Evolutionary conservation across 2,329 filamentous ascomycete species (phyloP).

Genomic region (Byssothecium circinans): DNA sequence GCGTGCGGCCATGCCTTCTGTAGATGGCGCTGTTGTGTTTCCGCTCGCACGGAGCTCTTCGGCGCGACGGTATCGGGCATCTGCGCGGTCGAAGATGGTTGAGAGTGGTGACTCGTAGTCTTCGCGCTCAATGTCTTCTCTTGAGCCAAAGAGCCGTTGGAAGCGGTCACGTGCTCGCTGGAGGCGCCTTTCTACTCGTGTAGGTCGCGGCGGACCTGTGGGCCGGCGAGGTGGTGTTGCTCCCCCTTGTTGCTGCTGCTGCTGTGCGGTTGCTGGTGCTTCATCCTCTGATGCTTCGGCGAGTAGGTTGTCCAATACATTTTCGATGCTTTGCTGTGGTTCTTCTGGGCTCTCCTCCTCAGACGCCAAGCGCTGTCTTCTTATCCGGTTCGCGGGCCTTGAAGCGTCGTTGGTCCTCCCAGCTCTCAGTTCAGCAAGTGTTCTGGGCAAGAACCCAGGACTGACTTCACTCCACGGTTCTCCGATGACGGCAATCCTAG

Average conservation of each 20-base stretch:
- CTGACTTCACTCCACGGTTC: slow-evolving; percentile 51
- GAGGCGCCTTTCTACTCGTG: slow-evolving; percentile 17
- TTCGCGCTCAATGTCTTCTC: slow-evolving; percentile 51
- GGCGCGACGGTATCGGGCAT: slow-evolving; percentile 47
- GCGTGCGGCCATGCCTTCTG: slow-evolving; percentile 23
- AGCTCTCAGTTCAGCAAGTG: slow-evolving; percentile 48
- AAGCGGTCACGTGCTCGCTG: slow-evolving; percentile 33
- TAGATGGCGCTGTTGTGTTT: slow-evolving; percentile 20
- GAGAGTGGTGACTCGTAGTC: slow-evolving; percentile 54
- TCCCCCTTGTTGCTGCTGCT: background rate
- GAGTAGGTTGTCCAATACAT: slow-evolving; percentile 39
- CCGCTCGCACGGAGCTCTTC: slow-evolving; percentile 38
- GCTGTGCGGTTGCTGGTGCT: background rate
- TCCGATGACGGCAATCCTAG: slow-evolving; percentile 50
- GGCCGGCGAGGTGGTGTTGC: slow-evolving; percentile 3
- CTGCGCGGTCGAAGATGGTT: slow-evolving; percentile 51
- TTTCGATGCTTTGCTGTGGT: slow-evolving; percentile 36
- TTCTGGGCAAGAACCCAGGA: slow-evolving; percentile 51
- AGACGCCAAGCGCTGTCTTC: slow-evolving; percentile 22
- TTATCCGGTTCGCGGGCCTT: slow-evolving; percentile 33
- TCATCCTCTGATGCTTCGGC: slow-evolving; percentile 29
- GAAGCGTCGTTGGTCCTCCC: slow-evolving; percentile 32
- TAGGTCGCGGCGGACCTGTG: slow-evolving; percentile 14
- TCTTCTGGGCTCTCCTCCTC: slow-evolving; percentile 26
- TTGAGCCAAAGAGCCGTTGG: slow-evolving; percentile 48